Conservation (phyloP, 768 basidiomycete genomes). For the Pulveroboletus frians region DNA sequence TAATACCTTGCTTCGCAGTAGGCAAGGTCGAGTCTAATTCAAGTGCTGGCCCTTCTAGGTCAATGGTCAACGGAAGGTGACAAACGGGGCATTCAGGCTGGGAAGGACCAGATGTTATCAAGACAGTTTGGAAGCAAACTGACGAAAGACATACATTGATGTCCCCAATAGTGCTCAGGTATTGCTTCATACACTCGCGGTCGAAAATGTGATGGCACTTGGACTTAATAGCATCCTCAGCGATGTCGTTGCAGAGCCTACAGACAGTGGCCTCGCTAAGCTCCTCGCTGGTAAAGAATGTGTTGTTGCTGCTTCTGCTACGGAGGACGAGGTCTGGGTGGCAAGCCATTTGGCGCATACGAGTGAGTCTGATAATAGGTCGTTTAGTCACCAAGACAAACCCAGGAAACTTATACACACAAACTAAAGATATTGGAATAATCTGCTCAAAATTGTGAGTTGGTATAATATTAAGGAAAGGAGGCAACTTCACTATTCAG, state of each 20-base stretch:
- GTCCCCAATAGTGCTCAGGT: constrained; percentile 72
- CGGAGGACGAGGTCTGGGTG: constrained; percentile 92
- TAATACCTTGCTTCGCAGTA: constrained; percentile 77
- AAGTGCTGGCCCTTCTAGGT: constrained; percentile 89
- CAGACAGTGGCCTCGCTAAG: constrained; percentile 79
- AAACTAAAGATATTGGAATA: constrained; percentile 88
- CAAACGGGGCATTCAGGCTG: constrained; percentile 95
- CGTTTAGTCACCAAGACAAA: not conserved
- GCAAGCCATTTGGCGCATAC: constrained; percentile 95
- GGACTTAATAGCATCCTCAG: constrained; percentile 94
- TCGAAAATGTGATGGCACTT: constrained; percentile 94
- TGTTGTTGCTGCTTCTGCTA: constrained; percentile 70
- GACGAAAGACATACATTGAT: constrained; percentile 41
- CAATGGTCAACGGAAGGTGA: constrained; percentile 87
- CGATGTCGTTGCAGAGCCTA: constrained; percentile 93
- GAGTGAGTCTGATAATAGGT: constrained; percentile 61
- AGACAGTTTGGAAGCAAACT: not conserved
- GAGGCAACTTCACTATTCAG: constrained; percentile 69
- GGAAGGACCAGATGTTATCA: not conserved
- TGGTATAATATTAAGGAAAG: not conserved
- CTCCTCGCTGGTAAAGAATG: constrained; percentile 52
- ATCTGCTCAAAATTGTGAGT: constrained; percentile 39
- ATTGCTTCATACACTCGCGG: constrained; percentile 92
- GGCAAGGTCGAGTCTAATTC: constrained; percentile 63
- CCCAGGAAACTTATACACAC: constrained; percentile 34